Percentiles rank a stretch among this genome's conserved stretches.
phyloP scores from a whole-genome alignment of 768 basidiomycete species.

The Galerina marginata region DNA sequence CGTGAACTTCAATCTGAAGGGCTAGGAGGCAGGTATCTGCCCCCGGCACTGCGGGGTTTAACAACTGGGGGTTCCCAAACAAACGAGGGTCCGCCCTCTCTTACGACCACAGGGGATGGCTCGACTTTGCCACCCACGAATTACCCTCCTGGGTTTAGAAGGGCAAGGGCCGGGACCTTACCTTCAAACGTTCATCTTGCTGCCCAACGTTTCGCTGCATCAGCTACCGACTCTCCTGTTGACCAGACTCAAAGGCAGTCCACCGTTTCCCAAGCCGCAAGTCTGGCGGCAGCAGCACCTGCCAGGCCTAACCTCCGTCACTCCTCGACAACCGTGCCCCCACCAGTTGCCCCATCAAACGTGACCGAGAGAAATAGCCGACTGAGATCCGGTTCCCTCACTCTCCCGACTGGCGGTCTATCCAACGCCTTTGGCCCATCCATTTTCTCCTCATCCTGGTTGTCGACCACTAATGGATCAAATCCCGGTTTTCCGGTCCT shows the following conservation, averaged over 20 bases:
- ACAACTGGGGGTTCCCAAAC: constrained; percentile 75
- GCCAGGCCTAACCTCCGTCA: constrained; percentile 76
- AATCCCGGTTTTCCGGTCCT: constrained; percentile 66
- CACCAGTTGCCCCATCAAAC: constrained; percentile 56
- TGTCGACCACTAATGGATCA: constrained; percentile 63
- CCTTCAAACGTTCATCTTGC: constrained; percentile 94
- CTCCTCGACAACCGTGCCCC: constrained; percentile 67
- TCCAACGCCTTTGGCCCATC: constrained; percentile 86
- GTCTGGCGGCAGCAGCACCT: constrained; percentile 46
- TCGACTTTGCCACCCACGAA: constrained; percentile 69
- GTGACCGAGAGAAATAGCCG: constrained; percentile 77
- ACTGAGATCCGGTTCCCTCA: constrained; percentile 91
- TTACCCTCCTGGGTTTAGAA: constrained; percentile 86
- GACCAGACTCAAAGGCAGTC: constrained; percentile 40
- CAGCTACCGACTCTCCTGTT: constrained; percentile 52
- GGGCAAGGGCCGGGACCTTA: constrained; percentile 96
- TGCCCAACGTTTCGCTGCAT: constrained; percentile 79
- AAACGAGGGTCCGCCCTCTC: constrained; percentile 65
- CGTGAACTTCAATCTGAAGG: constrained; percentile 85
- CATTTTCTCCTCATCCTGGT: constrained; percentile 91
- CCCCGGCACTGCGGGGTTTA: constrained; percentile 79
- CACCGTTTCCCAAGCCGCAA: constrained; percentile 45
- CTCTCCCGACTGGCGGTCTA: constrained; percentile 77
- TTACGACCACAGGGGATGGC: constrained; percentile 62
- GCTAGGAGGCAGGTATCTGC: constrained; percentile 72